These are phyloP conservation scores for barrel medic (Medicago truncatula) DNA, from an alignment of 306 rosid genomes.

Conservation along the genomic window MtrunA17r5.0-ANR NC_053043.1:38905501-38906000, in stretches of 20 bases:
- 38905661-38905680: slow-evolving; percentile 65
- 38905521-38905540: background rate
- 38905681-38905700: slow-evolving; percentile 42
- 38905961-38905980: too few relatives aligned
- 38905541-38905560: slow-evolving; percentile 20
- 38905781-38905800: too few relatives aligned
- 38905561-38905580: slow-evolving; percentile 35
- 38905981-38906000: too few relatives aligned
- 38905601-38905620: slow-evolving; percentile 42
- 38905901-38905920: too few relatives aligned
- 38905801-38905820: too few relatives aligned
- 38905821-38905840: too few relatives aligned
- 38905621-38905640: slow-evolving; percentile 37
- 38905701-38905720: slow-evolving; percentile 42
- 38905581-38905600: slow-evolving; percentile 40
- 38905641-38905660: slow-evolving; percentile 64
- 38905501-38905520: background rate
- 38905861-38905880: too few relatives aligned
- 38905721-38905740: slow-evolving; percentile 43
- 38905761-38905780: background rate
- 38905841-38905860: too few relatives aligned
- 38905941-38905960: too few relatives aligned
- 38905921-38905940: too few relatives aligned
- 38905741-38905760: slow-evolving; percentile 26
- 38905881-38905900: too few relatives aligned